Evolutionary conservation across 1,284 basidiomycete genomes (phyloP).

Genomic region (Tilletiopsis washingtonensis): DNA sequence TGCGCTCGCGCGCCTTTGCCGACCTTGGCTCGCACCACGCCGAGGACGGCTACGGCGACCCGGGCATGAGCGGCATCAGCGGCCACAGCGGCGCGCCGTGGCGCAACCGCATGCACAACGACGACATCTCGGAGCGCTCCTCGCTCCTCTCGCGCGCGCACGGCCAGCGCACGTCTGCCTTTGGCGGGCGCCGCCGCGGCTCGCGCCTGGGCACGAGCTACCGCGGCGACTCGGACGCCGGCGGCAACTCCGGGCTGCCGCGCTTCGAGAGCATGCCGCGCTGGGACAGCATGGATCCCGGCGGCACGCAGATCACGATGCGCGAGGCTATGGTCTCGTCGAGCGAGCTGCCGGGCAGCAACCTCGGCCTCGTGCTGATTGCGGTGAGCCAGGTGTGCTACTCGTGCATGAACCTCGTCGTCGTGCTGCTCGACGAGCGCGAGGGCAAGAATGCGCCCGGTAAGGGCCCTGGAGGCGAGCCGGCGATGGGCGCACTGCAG

Average conservation of each 20-base stretch:
- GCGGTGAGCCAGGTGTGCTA: constrained; percentile 4
- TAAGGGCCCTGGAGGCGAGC: background rate
- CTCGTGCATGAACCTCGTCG: constrained; percentile 6
- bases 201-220: background rate
- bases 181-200: background rate
- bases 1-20: background rate
- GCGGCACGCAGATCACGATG: constrained; percentile 4
- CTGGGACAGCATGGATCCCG: background rate
- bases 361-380: constrained; percentile 7
- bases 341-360: constrained; percentile 15
- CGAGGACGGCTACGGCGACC: too few relatives aligned
- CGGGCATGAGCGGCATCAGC: too few relatives aligned
- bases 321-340: constrained; percentile 19
- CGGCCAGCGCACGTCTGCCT: background rate
- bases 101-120: background rate
- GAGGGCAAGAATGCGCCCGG: constrained; percentile 6
- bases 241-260: background rate
- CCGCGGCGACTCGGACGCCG: too few relatives aligned
- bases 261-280: background rate
- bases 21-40: too few relatives aligned
- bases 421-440: constrained; percentile 14
- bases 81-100: background rate
- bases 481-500: constrained; percentile 4
- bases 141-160: background rate
- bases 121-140: background rate